These are phyloP conservation scores for Pistacia vera DNA, from an alignment of 345 rosid species.

Conservation along the genomic window DNA sequence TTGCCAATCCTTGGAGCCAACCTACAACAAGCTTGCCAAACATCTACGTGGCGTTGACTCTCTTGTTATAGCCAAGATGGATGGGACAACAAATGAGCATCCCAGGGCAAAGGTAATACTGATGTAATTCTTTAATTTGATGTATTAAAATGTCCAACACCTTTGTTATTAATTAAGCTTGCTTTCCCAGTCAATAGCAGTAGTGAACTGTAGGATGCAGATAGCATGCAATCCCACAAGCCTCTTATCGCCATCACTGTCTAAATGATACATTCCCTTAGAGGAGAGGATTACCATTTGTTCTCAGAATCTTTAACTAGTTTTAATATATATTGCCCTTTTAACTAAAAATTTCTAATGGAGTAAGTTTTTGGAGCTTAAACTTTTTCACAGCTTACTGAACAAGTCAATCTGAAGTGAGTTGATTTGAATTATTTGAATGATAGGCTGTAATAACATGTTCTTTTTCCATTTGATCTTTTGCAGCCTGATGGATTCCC, in stretches of 20 bases:
- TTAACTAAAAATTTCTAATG: background rate
- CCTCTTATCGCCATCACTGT: no score
- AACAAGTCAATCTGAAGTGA: background rate
- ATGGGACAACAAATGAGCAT: conserved; percentile 97
- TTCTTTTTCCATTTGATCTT: background rate
- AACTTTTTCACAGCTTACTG: background rate
- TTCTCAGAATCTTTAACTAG: background rate
- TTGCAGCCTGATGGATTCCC: conserved; percentile 95
- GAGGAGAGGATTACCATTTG: background rate
- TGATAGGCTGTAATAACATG: background rate
- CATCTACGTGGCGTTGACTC: conserved; percentile 81
- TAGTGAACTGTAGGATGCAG: background rate
- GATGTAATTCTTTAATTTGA: background rate
- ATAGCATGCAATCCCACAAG: no score
- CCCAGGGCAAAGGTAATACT: conserved; percentile 90
- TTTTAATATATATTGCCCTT: background rate
- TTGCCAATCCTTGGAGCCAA: conserved; percentile 95
- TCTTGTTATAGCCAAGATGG: conserved; percentile 95
- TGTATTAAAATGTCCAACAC: background rate
- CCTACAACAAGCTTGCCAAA: conserved; percentile 90
- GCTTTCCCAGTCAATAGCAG: background rate
- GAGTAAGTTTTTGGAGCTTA: background rate
- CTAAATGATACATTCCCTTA: background rate
- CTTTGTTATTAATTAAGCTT: background rate
- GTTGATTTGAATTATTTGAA: background rate